These are phyloP conservation scores for Trichomonas gallinae DNA, from an alignment of 208 protist species.

Conservation along the genomic window DNA sequence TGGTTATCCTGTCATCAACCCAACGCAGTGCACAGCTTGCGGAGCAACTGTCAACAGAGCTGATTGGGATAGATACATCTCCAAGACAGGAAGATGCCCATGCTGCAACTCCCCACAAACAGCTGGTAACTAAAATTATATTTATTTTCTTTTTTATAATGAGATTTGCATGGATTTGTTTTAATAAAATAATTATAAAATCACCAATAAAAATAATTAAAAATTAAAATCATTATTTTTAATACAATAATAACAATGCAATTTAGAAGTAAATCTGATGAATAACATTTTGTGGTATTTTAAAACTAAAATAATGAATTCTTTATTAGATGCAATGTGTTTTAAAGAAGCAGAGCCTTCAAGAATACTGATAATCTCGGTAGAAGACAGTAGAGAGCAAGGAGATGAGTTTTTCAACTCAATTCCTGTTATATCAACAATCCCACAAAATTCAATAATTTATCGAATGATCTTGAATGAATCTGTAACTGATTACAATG, in stretches of 20 bases:
- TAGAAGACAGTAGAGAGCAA: not conserved
- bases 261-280: no score
- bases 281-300: no score
- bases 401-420: not conserved
- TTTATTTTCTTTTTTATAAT: no score
- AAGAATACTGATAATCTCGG: not conserved
- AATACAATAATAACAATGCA: no score
- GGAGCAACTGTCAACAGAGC: not conserved
- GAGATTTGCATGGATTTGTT: no score
- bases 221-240: no score
- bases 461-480: not conserved
- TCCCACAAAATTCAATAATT: not conserved
- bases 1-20: not conserved
- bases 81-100: conserved; percentile 11
- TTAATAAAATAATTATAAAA: no score
- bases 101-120: not conserved
- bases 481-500: not conserved
- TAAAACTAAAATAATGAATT: not conserved
- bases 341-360: not conserved
- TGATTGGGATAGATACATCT: not conserved
- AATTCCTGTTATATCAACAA: not conserved
- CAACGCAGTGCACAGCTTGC: not conserved
- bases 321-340: not conserved
- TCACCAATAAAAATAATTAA: no score
- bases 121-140: not conserved